Evolutionary conservation across 192 early-diverging fungal species (phyloP), one percentile per base, ranked within the genome.

Genomic region (Podila epicladia): DNA sequence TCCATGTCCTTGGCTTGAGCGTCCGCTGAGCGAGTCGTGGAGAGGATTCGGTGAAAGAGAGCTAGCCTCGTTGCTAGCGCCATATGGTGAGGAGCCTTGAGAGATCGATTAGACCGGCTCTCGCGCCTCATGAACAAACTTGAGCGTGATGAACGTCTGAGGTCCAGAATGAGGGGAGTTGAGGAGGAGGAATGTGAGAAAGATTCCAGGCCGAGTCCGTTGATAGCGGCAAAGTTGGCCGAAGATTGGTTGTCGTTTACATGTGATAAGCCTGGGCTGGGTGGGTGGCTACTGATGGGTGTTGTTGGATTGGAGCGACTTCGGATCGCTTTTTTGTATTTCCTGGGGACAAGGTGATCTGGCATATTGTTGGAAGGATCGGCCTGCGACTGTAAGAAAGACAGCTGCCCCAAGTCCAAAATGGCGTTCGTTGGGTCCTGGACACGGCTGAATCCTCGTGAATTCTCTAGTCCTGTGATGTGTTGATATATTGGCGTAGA

Each of bases 281-380:
- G 67, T 17, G 77, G 77, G 41, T 80, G 77, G 24, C 77, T 80
- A 49, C 62, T 62, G 15, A 69, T 32, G 0, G 77, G 77, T 24
- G 77, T 80, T 20, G 77, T 73, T 8, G 77, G 71, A 61, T 80
- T 80, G 31, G 77, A 80, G 1, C 71, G 77, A 22, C 66, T 80
- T 31, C 77, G 32, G 32, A 26, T 57, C 9, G 77, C 71, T 15
- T 73, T 80, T 49, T 66, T 68, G 62, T 73, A 80, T 29, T 69
- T 80, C 8, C 77, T 49, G 35, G 77, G 77, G 20, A 72, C 67
- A 24, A 45, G 41, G 4, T 45, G 41, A 15, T 45, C 41, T 12
- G 6, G 63, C 17, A 32, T 22, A 3, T 20, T 19, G 29, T 33
- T 66, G 24, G 24, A 35, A 35, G 29, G n/a, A 9, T 38, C 61